Percentiles rank a stretch among this genome's conserved stretches.
These are phyloP conservation scores for Paracoccidioides lutzii DNA, from an alignment of 2,329 filamentous ascomycete species.

Conservation along the genomic window DNA sequence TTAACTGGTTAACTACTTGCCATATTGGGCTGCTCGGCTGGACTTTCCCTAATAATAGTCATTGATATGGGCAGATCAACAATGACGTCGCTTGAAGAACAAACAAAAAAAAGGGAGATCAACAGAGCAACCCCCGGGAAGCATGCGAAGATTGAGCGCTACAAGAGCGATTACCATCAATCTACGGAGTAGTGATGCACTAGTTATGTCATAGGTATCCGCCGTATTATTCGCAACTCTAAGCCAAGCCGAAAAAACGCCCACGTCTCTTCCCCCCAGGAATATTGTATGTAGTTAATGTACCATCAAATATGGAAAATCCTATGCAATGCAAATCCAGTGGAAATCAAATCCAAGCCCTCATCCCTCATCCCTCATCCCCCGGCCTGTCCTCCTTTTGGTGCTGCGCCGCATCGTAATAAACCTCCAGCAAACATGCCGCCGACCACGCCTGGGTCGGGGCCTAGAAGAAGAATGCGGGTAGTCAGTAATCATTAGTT, in stretches of 20 bases:
- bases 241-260: neutral
- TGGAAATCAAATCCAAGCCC: neutral
- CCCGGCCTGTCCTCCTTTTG: neutral
- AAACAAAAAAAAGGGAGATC: too few relatives aligned
- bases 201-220: neutral
- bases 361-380: neutral
- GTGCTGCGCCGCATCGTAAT: constrained; percentile 65
- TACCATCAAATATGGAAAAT: too few relatives aligned
- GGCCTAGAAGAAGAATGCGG: constrained; percentile 40
- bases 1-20: neutral
- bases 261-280: neutral
- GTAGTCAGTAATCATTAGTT: constrained; percentile 8
- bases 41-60: neutral
- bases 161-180: too few relatives aligned
- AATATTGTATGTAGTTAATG: neutral
- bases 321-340: too few relatives aligned
- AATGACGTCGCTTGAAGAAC: neutral
- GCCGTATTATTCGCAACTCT: neutral
- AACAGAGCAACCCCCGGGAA: too few relatives aligned
- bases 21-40: neutral
- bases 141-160: too few relatives aligned
- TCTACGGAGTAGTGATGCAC: too few relatives aligned
- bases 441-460: constrained; percentile 96
- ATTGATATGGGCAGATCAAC: neutral
- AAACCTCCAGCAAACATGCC: constrained; percentile 85